Evolutionary conservation across 768 basidiomycete species (phyloP), one percentile per base, ranked within the genome.

Genomic region (Hirschioporus abietinus): DNA sequence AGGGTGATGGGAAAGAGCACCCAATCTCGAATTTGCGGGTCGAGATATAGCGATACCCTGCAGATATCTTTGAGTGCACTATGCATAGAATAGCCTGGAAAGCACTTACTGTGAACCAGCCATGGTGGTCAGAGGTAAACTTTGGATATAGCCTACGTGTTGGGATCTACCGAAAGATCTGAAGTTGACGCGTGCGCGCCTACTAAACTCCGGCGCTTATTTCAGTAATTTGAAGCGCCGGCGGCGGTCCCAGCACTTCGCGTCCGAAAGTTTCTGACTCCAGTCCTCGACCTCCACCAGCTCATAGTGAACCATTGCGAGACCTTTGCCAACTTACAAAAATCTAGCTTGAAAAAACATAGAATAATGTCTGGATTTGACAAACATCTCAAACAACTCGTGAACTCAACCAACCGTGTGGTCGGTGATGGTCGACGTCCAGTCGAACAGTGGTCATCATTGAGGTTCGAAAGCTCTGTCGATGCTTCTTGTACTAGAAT

Each of bases 1-100:
- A 97, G 81, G 64, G 95, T 98, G 78, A 98, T 97, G 64, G 96
- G 96, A 79, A 98, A 95, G 67, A 98, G 79, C 59, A 98, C 89
- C 91, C 90, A 93, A 74, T 92, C 94, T 71, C 95, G 88, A 76
- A 98, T 98, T 78, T 95, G 93, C 58, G 95, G 96, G 80, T 98
- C 95, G 62, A 98, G 88, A 78, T 95, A 89, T 30, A 89, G 75
- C 24, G 86, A 84, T 30, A 78, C 75, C 70, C 82, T 83, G 69
- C 30, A 58, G 60, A 30, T 15, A 18, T 23, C 24, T 60, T 67
- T 15, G n/a, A 65, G 57, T 25, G 35, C 15, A 30, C 5, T 20
- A 65, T 27, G 59, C 34, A 64, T 63, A 23, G 58, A 36, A 26
- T 30, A 30, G n/a, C 36, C 18, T 62, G 35, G 30, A n/a, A 52